Evolutionary conservation across 1,139 yeast species (phyloP).

Genomic region (Candida dubliniensis): DNA sequence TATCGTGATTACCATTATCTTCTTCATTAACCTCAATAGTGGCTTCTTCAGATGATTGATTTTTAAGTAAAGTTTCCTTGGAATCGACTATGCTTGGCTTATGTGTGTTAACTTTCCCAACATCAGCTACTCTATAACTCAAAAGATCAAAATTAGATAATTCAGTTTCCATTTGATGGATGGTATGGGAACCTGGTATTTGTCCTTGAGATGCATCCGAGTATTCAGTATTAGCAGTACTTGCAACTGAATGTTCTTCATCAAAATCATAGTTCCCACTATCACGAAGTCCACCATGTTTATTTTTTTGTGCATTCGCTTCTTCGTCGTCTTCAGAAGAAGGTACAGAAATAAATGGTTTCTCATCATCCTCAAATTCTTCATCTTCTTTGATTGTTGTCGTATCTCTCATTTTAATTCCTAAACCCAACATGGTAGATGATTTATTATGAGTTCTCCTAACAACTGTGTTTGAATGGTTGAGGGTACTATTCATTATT

Average conservation of each 20-base stretch:
- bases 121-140: conserved; percentile 33
- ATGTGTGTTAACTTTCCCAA: conserved; percentile 26
- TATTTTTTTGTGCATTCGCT: conserved; percentile 18
- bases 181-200: conserved; percentile 1
- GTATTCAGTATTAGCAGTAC: conserved; percentile 22
- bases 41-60: background rate
- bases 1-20: conserved; percentile 3
- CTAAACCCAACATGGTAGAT: conserved; percentile 30
- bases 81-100: conserved; percentile 31
- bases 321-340: conserved; percentile 19
- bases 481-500: conserved; percentile 26
- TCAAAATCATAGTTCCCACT: conserved; percentile 21
- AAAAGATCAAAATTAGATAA: conserved; percentile 32
- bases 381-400: conserved; percentile 11
- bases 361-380: conserved; percentile 10
- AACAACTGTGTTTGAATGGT: conserved; percentile 32
- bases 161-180: conserved; percentile 21
- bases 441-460: conserved; percentile 17
- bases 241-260: conserved; percentile 24
- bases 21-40: conserved; percentile 5
- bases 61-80: conserved; percentile 25
- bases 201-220: conserved; percentile 11
- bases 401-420: conserved; percentile 22
- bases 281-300: conserved; percentile 15
- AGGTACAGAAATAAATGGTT: conserved; percentile 4